Base-by-base conservation (phyloP, 495 filamentous ascomycete species). In the Xylona heveae region DNA sequence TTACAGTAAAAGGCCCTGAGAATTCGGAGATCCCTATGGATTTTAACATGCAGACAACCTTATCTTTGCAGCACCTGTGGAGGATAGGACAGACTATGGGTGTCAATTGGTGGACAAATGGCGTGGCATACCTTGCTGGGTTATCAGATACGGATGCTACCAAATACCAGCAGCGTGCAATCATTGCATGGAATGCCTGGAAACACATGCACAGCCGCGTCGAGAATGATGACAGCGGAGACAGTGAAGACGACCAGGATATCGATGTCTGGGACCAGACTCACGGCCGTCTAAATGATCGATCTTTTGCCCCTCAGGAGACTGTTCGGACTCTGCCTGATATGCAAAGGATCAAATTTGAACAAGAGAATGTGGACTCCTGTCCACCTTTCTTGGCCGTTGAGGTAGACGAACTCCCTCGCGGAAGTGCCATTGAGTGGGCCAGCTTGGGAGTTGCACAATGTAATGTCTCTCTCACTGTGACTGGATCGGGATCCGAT, bases 41-140 rank as follows among this genome's bases (percentile, higher is more conserved):
- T 31, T 68, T 54, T 41, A 38, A 41, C 30, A 31, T 52, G 29
- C 64, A 74, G 30, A 57, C 64, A 15, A 60, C 62, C 5, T 52
- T 97, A 5, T 60, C 80, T 2, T 53, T 94, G 15, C 88, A 99
- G 52, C 85, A 99, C 54, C 61, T 94, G 18, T 88, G 71, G 70
- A 63, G 90, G 5, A 77, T 99, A 27, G 84, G 77, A 1, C 50
- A 54, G 18, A 71, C 68, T 7, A 74, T 72, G 59, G 53, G 66
- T 20, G 78, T 88, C 7, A 52, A 61, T 19, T 79, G 71, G 65
- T 82, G 76, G 73, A 54, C 62, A 0, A 68, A 68, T 13, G 76
- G 59, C 0, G 61, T 91, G 38, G 80, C 72, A 2, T 94, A 74
- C 44, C 56, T 92, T 20, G 47, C 57, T 2, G 23, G 49, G 44